These are phyloP conservation scores for Rubroshorea leprosula DNA, from an alignment of 345 rosid species.

Conservation along the genomic window DNA sequence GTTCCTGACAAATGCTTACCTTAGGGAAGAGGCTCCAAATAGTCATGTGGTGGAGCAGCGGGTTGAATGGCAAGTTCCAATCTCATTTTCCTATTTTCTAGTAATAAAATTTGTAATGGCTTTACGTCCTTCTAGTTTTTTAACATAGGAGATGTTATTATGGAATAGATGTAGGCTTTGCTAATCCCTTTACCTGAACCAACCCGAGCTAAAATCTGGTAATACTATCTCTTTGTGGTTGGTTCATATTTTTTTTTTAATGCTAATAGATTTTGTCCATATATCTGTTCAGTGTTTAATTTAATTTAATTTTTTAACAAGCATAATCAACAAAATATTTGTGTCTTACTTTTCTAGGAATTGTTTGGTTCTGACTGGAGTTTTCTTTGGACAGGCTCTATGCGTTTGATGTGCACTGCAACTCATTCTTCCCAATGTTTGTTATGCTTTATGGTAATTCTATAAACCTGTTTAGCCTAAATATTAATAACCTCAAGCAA, in stretches of 20 bases:
- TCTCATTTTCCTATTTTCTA: conserved; percentile 7
- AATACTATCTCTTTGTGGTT: neutral
- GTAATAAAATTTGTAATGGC: neutral
- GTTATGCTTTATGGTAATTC: conserved; percentile 79
- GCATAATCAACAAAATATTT: neutral
- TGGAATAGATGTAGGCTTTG: neutral
- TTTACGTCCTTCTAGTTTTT: neutral
- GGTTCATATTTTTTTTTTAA: neutral
- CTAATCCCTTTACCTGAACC: no score
- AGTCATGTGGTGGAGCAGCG: conserved; percentile 98
- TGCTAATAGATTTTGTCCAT: no score
- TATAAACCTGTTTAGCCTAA: neutral
- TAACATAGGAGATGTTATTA: neutral
- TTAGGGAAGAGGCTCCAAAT: conserved; percentile 94
- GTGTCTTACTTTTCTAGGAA: neutral
- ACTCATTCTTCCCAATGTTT: conserved; percentile 98
- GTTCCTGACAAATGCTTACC: conserved; percentile 90
- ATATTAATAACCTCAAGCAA: neutral
- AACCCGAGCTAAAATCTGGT: no score
- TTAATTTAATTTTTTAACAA: no score
- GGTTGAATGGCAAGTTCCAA: conserved; percentile 84
- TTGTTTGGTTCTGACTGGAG: conserved; percentile 14
- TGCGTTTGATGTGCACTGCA: conserved; percentile 99
- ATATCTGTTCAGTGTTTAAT: neutral
- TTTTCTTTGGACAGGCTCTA: conserved; percentile 61